Conservation (phyloP, 2,329 filamentous ascomycete genomes). For the Lizonia empirigonia region DNA sequence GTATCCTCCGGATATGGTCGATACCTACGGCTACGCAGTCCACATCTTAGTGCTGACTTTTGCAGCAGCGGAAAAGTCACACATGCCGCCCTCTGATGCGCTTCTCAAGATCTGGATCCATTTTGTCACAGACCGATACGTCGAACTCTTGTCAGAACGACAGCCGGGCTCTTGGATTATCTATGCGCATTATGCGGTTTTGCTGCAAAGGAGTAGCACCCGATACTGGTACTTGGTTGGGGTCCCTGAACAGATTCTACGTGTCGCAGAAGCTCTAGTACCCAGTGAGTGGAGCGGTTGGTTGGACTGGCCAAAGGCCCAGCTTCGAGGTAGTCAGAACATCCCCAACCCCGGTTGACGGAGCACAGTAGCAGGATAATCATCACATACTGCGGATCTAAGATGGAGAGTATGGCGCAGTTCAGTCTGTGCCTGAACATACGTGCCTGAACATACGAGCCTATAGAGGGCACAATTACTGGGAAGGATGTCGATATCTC, state of each 20-base stretch:
- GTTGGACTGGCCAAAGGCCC: slow-evolving; percentile 38
- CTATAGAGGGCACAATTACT: background rate
- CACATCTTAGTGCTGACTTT: slow-evolving; percentile 31
- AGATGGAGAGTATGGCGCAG: background rate
- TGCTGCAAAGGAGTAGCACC: slow-evolving; percentile 28
- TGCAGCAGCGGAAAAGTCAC: slow-evolving; percentile 17
- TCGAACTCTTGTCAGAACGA: slow-evolving; percentile 35
- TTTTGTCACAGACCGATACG: slow-evolving; percentile 30
- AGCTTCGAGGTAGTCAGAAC: slow-evolving; percentile 20
- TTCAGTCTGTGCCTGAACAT: background rate
- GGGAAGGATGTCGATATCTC: background rate
- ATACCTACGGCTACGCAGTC: slow-evolving; percentile 34
- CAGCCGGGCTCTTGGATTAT: slow-evolving; percentile 45
- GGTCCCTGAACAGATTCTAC: slow-evolving; percentile 31
- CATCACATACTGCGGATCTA: background rate
- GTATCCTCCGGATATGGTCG: slow-evolving; percentile 36
- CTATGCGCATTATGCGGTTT: slow-evolving; percentile 45
- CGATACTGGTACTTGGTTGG: slow-evolving; percentile 37
- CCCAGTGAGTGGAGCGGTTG: slow-evolving; percentile 35
- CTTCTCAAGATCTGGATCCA: slow-evolving; percentile 39
- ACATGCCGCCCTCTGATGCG: slow-evolving; percentile 28
- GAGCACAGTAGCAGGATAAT: background rate
- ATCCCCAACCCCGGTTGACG: slow-evolving; percentile 7
- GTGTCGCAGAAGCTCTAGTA: slow-evolving; percentile 32
- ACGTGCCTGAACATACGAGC: background rate